Evolutionary conservation across 805 yeast genomes (phyloP).

Genomic region (Ogataea paraovalis): DNA sequence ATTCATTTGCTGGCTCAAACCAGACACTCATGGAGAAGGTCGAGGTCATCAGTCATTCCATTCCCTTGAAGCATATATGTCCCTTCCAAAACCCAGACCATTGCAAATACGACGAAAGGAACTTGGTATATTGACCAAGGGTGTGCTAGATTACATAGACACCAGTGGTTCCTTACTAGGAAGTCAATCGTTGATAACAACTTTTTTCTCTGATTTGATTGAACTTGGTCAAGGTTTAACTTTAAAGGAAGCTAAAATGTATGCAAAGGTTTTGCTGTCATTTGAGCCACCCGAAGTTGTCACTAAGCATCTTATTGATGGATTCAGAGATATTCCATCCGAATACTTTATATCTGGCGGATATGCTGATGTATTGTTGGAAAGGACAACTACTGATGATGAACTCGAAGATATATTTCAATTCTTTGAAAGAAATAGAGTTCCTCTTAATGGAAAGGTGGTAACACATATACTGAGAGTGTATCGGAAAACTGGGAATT

Average conservation of each 20-base stretch:
- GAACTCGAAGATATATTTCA: neutral
- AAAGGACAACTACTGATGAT: neutral
- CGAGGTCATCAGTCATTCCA: neutral
- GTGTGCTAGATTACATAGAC: neutral
- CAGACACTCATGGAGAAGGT: neutral
- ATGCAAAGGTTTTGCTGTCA: neutral
- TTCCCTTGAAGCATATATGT: neutral
- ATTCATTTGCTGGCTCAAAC: neutral
- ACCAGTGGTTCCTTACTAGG: neutral
- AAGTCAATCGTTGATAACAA: neutral
- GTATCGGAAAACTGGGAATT: neutral
- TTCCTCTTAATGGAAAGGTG: neutral
- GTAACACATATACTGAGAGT: slow-evolving; percentile 1
- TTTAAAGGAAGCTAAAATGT: neutral
- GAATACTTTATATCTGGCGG: neutral
- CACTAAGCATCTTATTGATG: neutral
- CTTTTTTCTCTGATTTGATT: neutral
- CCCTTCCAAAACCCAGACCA: neutral
- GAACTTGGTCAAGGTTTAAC: neutral
- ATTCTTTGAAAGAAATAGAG: neutral
- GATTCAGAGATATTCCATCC: neutral
- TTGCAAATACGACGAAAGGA: neutral
- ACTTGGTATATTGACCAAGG: neutral
- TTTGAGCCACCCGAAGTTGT: neutral
- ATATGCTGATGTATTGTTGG: neutral